Base-by-base conservation (phyloP, 2,329 filamentous ascomycete genomes). In the Endothia cerciana region DNA sequence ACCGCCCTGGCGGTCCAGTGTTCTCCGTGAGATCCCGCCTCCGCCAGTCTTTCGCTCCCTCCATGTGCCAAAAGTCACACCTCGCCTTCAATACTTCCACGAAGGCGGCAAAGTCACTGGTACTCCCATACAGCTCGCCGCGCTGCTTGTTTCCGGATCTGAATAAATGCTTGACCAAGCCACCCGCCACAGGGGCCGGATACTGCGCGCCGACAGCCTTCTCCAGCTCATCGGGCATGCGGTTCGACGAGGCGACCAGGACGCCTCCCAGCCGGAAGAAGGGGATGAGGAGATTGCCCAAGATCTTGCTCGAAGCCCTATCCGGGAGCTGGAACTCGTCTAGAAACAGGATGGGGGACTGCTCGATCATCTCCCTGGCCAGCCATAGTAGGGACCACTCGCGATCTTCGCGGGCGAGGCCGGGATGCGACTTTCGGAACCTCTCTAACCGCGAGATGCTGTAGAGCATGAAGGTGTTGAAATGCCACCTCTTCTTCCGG, bases 271-370 rank as follows among this genome's bases (percentile, higher is more conserved):
- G 82, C 69, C 94, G 91, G 73, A 94, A 94, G 78, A 94, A 94
- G 1, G 85, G 84, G 7, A 91, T 91, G 74, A 95, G 89, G 1
- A 95, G 82, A 71, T 91, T 91, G 67, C 89, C 92, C 68, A 95
- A 79, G 57, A 94, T 92, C 76, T 94, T 94, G 71, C 88, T 91
- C 2, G 91, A 86, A 1, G 89, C 90, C 69, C 90, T 84, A 75
- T 94, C 92, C 0, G 92, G 92, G 45, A 95, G 83, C 73, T 95
- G 92, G 69, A 95, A 94, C 74, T 95, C 91, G 71, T 94, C 91
- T 2, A 94, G 77, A 71, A 95, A 95, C 17, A 94, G 76, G 41
- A 94, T 91, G 0, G 91, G 91, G 13, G 88, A 90, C 15, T 86
- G 89, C 64, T 91, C 85, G 15, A 93, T 86, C 73, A 94, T 86